Base-by-base conservation (phyloP, 2,329 filamentous ascomycete genomes). In the Helotiales sp. region DNA sequence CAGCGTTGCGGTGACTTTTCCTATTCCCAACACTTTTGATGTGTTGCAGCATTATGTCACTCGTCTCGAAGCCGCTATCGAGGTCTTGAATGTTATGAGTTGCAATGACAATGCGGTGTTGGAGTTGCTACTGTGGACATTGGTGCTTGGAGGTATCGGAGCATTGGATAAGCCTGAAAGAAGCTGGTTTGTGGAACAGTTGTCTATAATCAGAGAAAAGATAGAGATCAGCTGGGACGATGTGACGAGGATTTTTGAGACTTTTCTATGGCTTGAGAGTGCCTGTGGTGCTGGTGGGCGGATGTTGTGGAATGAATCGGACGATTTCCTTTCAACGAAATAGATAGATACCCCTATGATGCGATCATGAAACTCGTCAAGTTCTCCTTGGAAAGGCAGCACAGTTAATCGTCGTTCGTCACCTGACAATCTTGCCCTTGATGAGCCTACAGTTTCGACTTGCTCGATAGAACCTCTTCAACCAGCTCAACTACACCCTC, bases 401-500 rank as follows among this genome's bases (percentile, higher is more conserved):
- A n/a, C n/a, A n/a, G n/a, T n/a, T n/a, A n/a, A n/a, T n/a, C n/a
- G n/a, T n/a, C n/a, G n/a, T n/a, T n/a, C n/a, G n/a, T n/a, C n/a
- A n/a, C n/a, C n/a, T n/a, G n/a, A n/a, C n/a, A n/a, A n/a, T n/a
- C n/a, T n/a, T 49, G 20, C 4, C 13, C 32, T 32, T 17, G 6
- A 15, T n/a, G 1, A n/a, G 13, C 43, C 64, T 64, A 75, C 54
- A 75, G 47, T 52, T 71, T 75, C 26, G 72, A 63, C 64, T 67
- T 70, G 0, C 58, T 59, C 4, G 15, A 54, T 40, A 76, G 59
- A 49, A 71, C 69, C 77, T 90, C 86, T 50, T 86, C 84, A 6
- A 93, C 89, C 77, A 94, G 79, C 77, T 87, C 85, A 1, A 91
- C 84, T 0, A 89, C 89, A 37, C 84, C 82, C 74, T 89, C 83